These are phyloP conservation scores for Mucor piriformis DNA, from an alignment of 371 early-diverging fungal species.

Conservation along the genomic window DNA sequence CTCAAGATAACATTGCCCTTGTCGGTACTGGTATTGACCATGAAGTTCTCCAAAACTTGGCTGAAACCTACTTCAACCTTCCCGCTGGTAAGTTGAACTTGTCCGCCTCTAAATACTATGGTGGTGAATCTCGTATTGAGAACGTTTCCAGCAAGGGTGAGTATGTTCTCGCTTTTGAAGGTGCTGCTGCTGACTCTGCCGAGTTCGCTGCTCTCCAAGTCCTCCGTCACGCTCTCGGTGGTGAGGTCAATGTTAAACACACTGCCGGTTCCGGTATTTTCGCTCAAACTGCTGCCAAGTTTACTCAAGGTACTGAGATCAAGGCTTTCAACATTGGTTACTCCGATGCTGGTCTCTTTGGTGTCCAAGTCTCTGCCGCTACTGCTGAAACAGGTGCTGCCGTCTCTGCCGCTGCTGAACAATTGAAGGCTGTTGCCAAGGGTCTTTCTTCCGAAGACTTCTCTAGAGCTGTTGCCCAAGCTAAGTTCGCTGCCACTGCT, in stretches of 20 bases:
- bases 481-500: constrained; percentile 78
- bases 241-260: constrained; percentile 77
- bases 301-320: constrained; percentile 56
- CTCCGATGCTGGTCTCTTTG: constrained; percentile 94
- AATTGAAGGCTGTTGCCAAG: constrained; percentile 66
- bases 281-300: constrained; percentile 66
- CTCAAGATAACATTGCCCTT: constrained; percentile 75
- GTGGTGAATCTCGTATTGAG: constrained; percentile 80
- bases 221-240: constrained; percentile 82
- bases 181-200: constrained; percentile 65
- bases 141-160: constrained; percentile 18
- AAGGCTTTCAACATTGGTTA: constrained; percentile 86
- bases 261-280: constrained; percentile 73
- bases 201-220: constrained; percentile 79
- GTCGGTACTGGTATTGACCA: constrained; percentile 87
- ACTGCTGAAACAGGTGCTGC: constrained; percentile 65
- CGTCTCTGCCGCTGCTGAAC: constrained; percentile 70
- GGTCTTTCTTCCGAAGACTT: constrained; percentile 68
- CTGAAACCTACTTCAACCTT: constrained; percentile 58
- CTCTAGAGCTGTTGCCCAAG: constrained; percentile 83
- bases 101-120: constrained; percentile 70
- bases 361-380: constrained; percentile 75
- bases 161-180: constrained; percentile 83
- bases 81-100: constrained; percentile 52
- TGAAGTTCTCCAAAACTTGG: constrained; percentile 64